Base-by-base conservation (phyloP, 1,139 yeast species). In the Diutina rugosa region DNA sequence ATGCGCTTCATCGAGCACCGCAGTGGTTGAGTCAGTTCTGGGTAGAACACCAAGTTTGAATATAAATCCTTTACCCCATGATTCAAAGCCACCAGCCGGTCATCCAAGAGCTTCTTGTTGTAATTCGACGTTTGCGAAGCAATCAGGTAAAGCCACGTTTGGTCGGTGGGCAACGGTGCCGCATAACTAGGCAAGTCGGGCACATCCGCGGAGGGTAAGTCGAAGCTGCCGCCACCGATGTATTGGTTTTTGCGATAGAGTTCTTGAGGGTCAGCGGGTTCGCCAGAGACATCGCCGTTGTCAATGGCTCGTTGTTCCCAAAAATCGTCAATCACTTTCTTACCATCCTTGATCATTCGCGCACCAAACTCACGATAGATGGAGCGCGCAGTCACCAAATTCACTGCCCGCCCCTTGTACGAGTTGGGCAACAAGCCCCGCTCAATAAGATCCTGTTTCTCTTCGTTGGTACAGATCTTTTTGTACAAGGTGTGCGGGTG, bases 341-440 rank as follows among this genome's bases (percentile, higher is more conserved):
- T 81, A 48, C 99, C 99, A 57, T 90, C 87, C 29, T 81, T 79
- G 55, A 93, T 76, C 57, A 91, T 82, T 60, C 82, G 81, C 21
- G 97, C 90, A 4, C 99, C 99, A 72, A 95, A 93, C 68, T 91
- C 99, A 61, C 91, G 80, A 70, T 81, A 95, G 3, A 90, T 85
- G 16, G 96, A 85, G 58, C 95, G 80, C 0, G 99, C 98, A 2
- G 97, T 85, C 2, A 93, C 96, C 56, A 93, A 76, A 45, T 61
- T 61, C 30, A 93, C 93, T 0, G 91, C 81, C 61, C 99, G 79
- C 51, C 96, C 95, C 69, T 90, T 88, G 70, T 90, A 93, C 4
- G 97, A 87, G 61, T 85, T 87, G 1, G 99, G 97, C 62, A 93
- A 82, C 54, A 90, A 77, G 32, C 87, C 90, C 46, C 96, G 79